Evolutionary conservation across 495 filamentous ascomycete species (phyloP), one percentile per base, ranked within the genome.

Genomic region (Mycothermus thermophilus): DNA sequence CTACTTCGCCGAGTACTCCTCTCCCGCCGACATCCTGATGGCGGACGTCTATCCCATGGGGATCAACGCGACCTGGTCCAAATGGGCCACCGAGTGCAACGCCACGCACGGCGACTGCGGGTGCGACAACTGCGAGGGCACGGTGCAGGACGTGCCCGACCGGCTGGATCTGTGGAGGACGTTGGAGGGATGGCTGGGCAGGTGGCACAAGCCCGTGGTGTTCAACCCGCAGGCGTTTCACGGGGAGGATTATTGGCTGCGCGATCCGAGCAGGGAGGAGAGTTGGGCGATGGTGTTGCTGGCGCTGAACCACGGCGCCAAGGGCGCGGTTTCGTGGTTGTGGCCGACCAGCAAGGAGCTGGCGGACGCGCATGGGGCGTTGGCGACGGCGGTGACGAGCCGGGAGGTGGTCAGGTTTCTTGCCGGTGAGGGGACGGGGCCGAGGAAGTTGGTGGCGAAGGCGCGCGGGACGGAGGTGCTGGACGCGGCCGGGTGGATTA

Each of bases 81-180:
- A 64, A 22, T 64, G 69, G 67, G 46, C 51, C 22, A 77, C 71
- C 0, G 48, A 50, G 0, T 80, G 75, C 48, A 83, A 81, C 42
- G 30, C 54, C 0, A 81, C 78, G 0, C 73, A 80, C 25, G 79
- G 79, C 28, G 72, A 75, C 52, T 82, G 78, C 48, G 79, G 77
- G 19, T 83, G 79, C 53, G 79, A 84, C 45, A 70, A 77, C 48
- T 84, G 78, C 48, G 35, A 43, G 0, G 73, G 74, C 5, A 41
- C 46, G 4, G 57, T 80, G 13, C 53, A 58, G 4, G 77, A 82
- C 46, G 70, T 80, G 9, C 44, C 63, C 0, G 34, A 40, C 2
- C 64, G 76, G 0, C 50, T 79, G 2, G 72, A 79, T 34, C 51
- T 48, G 8, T 56, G 71, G 15, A 42, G 52, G 3, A 16, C 17